phyloP scores from a whole-genome alignment of 2,329 filamentous ascomycete genomes.

The Furcasterigmium furcatum region DNA sequence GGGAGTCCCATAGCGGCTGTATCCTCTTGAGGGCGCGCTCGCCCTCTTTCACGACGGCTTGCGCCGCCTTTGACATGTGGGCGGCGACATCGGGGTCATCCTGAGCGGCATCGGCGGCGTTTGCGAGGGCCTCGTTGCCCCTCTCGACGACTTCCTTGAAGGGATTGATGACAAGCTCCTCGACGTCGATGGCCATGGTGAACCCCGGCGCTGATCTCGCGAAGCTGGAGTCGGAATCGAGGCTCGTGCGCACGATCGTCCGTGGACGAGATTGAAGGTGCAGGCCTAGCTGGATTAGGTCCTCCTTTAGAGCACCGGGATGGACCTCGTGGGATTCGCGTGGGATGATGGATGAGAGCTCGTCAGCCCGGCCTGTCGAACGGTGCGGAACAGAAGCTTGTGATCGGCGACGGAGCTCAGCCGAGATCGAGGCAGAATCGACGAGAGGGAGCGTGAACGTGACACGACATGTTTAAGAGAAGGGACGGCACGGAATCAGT shows the following conservation, averaged over 20 bases:
- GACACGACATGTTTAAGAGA: too few relatives aligned
- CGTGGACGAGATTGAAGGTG: not conserved
- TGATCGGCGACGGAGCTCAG: not conserved
- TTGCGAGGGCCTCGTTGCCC: slow-evolving; percentile 30
- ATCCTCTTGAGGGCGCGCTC: slow-evolving; percentile 31
- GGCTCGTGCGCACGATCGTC: not conserved
- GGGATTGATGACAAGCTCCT: slow-evolving; percentile 17
- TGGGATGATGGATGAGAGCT: not conserved
- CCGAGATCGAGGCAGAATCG: not conserved
- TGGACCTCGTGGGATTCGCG: not conserved
- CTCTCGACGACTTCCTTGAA: slow-evolving; percentile 35
- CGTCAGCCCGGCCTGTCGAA: not conserved
- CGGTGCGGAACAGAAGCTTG: not conserved
- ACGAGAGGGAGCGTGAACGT: not conserved
- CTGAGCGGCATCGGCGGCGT: slow-evolving; percentile 22
- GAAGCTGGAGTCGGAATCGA: not conserved
- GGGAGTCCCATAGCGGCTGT: slow-evolving; percentile 31
- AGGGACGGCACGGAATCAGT: not conserved
- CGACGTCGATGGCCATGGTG: slow-evolving; percentile 10
- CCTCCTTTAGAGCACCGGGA: too few relatives aligned
- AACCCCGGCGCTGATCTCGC: not conserved
- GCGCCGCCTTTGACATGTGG: slow-evolving; percentile 28
- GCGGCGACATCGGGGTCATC: slow-evolving; percentile 16
- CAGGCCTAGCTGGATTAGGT: not conserved
- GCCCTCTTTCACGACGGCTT: slow-evolving; percentile 29